phyloP scores from a whole-genome alignment of 495 filamentous ascomycete species.

The Trichoderma asperelloides region DNA sequence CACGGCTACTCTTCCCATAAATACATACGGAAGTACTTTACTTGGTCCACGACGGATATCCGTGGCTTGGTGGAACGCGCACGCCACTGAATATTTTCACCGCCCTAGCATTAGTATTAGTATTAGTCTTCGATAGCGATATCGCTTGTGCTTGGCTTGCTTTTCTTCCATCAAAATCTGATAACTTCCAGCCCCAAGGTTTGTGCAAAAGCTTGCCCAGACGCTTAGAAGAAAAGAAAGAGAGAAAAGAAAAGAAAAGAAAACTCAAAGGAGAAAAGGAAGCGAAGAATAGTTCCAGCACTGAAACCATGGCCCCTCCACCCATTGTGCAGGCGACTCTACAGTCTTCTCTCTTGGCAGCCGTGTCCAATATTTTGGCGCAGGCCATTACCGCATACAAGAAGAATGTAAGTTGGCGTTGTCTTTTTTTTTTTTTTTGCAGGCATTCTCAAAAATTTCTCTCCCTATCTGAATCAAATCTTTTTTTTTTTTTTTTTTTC shows the following conservation, averaged over 20 bases:
- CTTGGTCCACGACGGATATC: not conserved
- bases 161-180: not conserved
- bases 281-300: not conserved
- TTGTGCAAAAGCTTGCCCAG: too few relatives aligned
- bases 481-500: too few relatives aligned
- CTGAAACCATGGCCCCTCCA: constrained; percentile 21
- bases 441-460: not conserved
- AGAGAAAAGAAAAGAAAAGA: too few relatives aligned
- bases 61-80: not conserved
- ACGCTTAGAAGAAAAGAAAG: too few relatives aligned
- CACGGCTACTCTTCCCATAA: not conserved
- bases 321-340: constrained; percentile 57
- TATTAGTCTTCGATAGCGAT: not conserved
- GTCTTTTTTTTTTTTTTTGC: too few relatives aligned
- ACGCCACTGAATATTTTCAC: not conserved
- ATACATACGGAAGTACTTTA: not conserved
- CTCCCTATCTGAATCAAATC: too few relatives aligned
- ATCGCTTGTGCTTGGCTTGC: not conserved
- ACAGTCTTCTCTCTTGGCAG: constrained; percentile 61
- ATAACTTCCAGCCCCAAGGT: not conserved
- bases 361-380: constrained; percentile 72
- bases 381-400: constrained; percentile 67
- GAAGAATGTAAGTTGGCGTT: constrained; percentile 44
- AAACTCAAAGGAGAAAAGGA: too few relatives aligned
- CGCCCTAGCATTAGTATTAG: not conserved